Conservation (phyloP, 2,329 filamentous ascomycete species). For the Aspergillus costaricaensis region DNA sequence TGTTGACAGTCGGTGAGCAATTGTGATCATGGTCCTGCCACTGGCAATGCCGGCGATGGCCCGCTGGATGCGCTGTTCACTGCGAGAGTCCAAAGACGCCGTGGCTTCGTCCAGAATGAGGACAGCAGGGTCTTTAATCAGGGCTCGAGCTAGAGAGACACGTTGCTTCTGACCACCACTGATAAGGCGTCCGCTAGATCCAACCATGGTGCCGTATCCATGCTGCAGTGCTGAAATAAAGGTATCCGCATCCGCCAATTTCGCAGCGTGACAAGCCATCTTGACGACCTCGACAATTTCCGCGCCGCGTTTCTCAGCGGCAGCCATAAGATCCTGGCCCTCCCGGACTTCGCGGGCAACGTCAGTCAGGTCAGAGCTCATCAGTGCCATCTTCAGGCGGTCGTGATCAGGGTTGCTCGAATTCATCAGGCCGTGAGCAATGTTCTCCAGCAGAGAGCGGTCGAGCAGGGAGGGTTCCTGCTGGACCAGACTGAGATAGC, state of each 20-base stretch:
- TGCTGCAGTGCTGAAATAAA: slow-evolving; percentile 75
- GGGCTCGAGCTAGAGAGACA: slow-evolving; percentile 79
- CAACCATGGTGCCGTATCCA: slow-evolving; percentile 80
- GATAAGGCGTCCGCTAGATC: slow-evolving; percentile 77
- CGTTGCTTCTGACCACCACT: slow-evolving; percentile 93
- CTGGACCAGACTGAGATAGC: slow-evolving; percentile 29
- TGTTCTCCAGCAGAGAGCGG: slow-evolving; percentile 80
- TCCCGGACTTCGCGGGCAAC: slow-evolving; percentile 47
- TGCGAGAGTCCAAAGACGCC: slow-evolving; percentile 81
- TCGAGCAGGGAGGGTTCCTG: slow-evolving; percentile 82
- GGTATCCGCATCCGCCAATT: slow-evolving; percentile 59
- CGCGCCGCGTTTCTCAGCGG: slow-evolving; percentile 48
- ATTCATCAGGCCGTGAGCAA: slow-evolving; percentile 56
- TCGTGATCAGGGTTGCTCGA: slow-evolving; percentile 30
- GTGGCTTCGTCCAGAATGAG: slow-evolving; percentile 90
- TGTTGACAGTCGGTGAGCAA: slow-evolving; percentile 50
- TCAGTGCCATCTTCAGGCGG: slow-evolving; percentile 55
- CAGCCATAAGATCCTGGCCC: slow-evolving; percentile 52
- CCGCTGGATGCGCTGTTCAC: slow-evolving; percentile 81
- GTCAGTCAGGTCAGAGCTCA: slow-evolving; percentile 52
- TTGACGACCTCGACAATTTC: slow-evolving; percentile 56
- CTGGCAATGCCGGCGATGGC: slow-evolving; percentile 73
- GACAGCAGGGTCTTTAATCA: slow-evolving; percentile 79
- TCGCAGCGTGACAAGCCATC: slow-evolving; percentile 57
- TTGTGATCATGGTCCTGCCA: slow-evolving; percentile 45